Evolutionary conservation across 306 rosid species (phyloP), one percentile per base, ranked within the genome.

Genomic region (Alnus rubra): DNA sequence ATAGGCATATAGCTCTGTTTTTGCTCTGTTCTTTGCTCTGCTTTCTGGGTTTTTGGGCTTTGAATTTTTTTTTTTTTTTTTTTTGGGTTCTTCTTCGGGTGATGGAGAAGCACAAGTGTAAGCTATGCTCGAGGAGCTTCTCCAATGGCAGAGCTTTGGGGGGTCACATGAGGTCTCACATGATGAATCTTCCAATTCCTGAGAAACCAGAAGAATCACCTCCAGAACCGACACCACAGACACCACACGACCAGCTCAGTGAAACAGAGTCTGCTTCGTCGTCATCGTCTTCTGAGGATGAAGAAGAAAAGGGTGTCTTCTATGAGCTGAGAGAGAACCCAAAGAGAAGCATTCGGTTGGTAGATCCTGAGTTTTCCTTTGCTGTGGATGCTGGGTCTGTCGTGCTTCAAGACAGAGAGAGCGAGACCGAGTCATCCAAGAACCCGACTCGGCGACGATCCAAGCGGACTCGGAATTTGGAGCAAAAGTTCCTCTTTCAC

Each of bases 121-220:
- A 88, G 86, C 84, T 90, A 35, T 95, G 97, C 80, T 86, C 73
- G 15, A 83, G 91, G 77, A 88, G 79, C 79, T 95, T 95, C 85
- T 83, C 97, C 14, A 95, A 93, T 77, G 99, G 99, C 60, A 93
- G 90, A 84, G 98, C 99, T 9, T 83, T 91, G 52, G 99, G 99
- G 11, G 99, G 98, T 77, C 99, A 95, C 86, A 93, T 95, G 99
- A 88, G 99, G 91, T 95, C 99, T 82, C 98, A 95, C 81, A 84
- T 95, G 97, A 73, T 89, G 93, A 89, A 86, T 88, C 95, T 91
- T 49, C 92, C 89, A 0, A 18, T 88, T 64, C 90, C 90, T 60
- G 85, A 83, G 0, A 89, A 89, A 62, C 86, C 60, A 71, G 84
- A 73, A 50, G 81, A 62, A 1, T 31, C 78, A 7, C 51, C 71